Conservation (phyloP, 2,329 filamentous ascomycete species). For the Endoconidiophora laricicola region DNA sequence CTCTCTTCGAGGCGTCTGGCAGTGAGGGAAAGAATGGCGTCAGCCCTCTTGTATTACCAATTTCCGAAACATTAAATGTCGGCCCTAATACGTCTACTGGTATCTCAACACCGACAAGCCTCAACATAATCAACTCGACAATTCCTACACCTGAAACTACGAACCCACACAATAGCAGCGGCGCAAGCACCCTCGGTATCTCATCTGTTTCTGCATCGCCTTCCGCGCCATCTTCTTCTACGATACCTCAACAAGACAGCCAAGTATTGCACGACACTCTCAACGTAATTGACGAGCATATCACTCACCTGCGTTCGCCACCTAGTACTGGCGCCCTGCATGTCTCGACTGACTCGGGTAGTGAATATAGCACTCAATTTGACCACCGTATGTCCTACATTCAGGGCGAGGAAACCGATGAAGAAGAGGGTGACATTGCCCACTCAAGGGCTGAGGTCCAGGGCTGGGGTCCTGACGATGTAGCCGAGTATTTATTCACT, state of each 20-base stretch:
- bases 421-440: constrained; percentile 69
- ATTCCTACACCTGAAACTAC: constrained; percentile 17
- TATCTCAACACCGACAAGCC: constrained; percentile 1
- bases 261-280: constrained; percentile 87
- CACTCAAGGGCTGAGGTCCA: constrained; percentile 58
- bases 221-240: background rate
- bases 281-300: constrained; percentile 93
- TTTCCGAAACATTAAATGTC: background rate
- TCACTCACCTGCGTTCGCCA: constrained; percentile 60
- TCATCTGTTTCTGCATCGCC: constrained; percentile 18
- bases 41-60: background rate
- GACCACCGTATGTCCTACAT: constrained; percentile 76
- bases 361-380: constrained; percentile 71
- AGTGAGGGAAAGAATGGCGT: constrained; percentile 15
- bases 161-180: constrained; percentile 18
- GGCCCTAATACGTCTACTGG: background rate
- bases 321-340: constrained; percentile 29
- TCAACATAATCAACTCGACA: constrained; percentile 2
- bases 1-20: constrained; percentile 19
- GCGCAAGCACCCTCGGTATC: constrained; percentile 15
- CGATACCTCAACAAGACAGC: constrained; percentile 30
- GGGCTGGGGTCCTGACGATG: constrained; percentile 62
- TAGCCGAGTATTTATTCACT: constrained; percentile 77
- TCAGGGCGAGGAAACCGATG: constrained; percentile 85
- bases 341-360: constrained; percentile 58